phyloP scores from a whole-genome alignment of 1,284 basidiomycete genomes.

The Trichosporon sp. region DNA sequence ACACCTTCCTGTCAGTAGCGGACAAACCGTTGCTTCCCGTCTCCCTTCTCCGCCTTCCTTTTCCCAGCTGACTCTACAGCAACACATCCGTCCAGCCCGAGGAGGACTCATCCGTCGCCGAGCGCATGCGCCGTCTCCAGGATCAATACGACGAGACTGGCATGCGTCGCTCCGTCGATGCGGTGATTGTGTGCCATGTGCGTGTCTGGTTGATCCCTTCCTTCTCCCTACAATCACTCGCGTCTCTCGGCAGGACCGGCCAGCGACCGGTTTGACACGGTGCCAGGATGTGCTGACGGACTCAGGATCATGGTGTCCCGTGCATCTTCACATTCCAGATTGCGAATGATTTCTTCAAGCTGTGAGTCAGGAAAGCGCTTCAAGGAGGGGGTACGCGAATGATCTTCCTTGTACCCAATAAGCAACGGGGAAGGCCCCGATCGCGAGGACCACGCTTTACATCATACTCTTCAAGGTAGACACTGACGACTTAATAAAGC shows the following conservation, averaged over 20 bases:
- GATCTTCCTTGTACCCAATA: background rate
- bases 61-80: slow-evolving; percentile 2
- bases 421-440: background rate
- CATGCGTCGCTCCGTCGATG: slow-evolving; percentile 90
- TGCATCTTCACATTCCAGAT: slow-evolving; percentile 98
- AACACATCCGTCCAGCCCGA: slow-evolving; percentile 69
- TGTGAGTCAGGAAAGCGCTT: slow-evolving; percentile 58
- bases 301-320: slow-evolving; percentile 75
- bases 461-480: background rate
- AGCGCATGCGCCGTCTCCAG: slow-evolving; percentile 79
- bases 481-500: slow-evolving; percentile 51
- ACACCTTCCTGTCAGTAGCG: slow-evolving; percentile 16
- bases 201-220: slow-evolving; percentile 24
- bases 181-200: slow-evolving; percentile 87
- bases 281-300: background rate
- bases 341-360: slow-evolving; percentile 97
- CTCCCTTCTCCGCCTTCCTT: background rate
- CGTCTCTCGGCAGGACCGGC: background rate
- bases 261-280: background rate
- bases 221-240: background rate
- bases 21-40: background rate
- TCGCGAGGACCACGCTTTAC: background rate
- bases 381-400: background rate
- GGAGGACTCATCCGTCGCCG: slow-evolving; percentile 90
- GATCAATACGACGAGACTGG: slow-evolving; percentile 96